Base-by-base conservation (phyloP, 1,139 yeast genomes). In the Candida sp. region DNA sequence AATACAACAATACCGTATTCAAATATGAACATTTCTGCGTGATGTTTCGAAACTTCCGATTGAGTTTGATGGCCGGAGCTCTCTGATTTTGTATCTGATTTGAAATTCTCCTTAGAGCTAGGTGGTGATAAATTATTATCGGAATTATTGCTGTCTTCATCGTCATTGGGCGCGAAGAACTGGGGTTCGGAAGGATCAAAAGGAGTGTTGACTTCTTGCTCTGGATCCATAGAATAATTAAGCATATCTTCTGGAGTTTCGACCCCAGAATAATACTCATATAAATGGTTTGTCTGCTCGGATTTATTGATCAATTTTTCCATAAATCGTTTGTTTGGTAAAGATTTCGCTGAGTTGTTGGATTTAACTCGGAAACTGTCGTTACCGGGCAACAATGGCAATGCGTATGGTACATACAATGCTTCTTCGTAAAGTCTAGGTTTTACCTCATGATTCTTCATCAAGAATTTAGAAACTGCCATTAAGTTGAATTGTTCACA, bases 1-100 rank as follows among this genome's bases (percentile, higher is more conserved):
- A 93, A 91, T 12, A 93, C 98, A 19, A 93, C 89, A 21, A 93
- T 96, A 12, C 99, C 99, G 58, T 93, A 93, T 44, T 82, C 83
- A 60, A 93, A 84, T 5, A 93, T 79, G 57, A 93, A 93, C 75
- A 93, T 77, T 57, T 93, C 98, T 0, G 97, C 97, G 47, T 73
- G 77, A 61, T 88, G 96, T 51, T 84, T 85, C 15, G 82, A 72
- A 47, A 81, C 70, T 48, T 82, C 87, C 1, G 52, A 43, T 40
- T 49, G 55, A n/a, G 33, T 32, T 27, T 43, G 45, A 19, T 43
- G 44, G 19, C 48, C 37, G 7, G 41, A 12, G 1, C 44, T 22
- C 3, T 36, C 38, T 7, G 36, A 21, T 33, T 41, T 35, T 9
- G 27, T 32, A 22, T 6, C 21, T 4, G 19, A 9, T 22, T 19